These are phyloP conservation scores for Macrophomina phaseolina DNA, from an alignment of 2,329 filamentous ascomycete genomes.

Conservation along the genomic window DNA sequence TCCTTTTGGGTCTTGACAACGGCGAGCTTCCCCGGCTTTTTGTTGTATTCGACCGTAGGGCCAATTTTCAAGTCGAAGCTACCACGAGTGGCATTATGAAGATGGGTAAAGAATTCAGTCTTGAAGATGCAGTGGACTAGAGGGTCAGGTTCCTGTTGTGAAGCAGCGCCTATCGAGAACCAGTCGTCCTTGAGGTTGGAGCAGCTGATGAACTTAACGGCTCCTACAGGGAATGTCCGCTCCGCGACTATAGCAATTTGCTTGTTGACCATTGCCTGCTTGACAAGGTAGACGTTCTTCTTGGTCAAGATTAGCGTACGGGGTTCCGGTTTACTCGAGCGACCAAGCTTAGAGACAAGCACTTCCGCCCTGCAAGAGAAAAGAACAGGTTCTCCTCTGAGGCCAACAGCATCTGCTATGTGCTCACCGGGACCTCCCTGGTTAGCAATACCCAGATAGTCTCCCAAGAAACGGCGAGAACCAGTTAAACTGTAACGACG, in stretches of 20 bases:
- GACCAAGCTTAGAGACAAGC: slow-evolving; percentile 91
- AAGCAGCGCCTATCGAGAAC: slow-evolving; percentile 92
- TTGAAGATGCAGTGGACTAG: slow-evolving; percentile 92
- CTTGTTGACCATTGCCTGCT: slow-evolving; percentile 80
- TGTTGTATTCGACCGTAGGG: slow-evolving; percentile 84
- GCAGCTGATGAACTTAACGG: slow-evolving; percentile 84
- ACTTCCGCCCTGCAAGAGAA: slow-evolving; percentile 94
- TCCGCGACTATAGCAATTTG: slow-evolving; percentile 83
- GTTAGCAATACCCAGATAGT: slow-evolving; percentile 90
- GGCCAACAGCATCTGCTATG: slow-evolving; percentile 74
- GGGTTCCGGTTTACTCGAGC: slow-evolving; percentile 91
- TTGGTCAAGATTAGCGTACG: slow-evolving; percentile 84
- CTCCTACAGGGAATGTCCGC: slow-evolving; percentile 78
- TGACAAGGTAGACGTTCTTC: slow-evolving; percentile 86
- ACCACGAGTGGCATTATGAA: slow-evolving; percentile 79
- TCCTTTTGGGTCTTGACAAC: slow-evolving; percentile 91
- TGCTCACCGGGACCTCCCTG: slow-evolving; percentile 78
- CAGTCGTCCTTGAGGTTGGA: slow-evolving; percentile 91
- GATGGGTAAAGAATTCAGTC: slow-evolving; percentile 94
- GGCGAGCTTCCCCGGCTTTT: slow-evolving; percentile 94
- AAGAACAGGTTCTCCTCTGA: slow-evolving; percentile 76
- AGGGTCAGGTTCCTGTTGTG: slow-evolving; percentile 90
- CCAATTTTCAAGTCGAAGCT: slow-evolving; percentile 80
- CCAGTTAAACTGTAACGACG: slow-evolving; percentile 89
- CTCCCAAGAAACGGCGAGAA: slow-evolving; percentile 89